A percentile compares a stretch with the other conserved stretches of the same genome.
Conservation (phyloP, 2,329 filamentous ascomycete genomes). For the Trichoderma breve region DNA sequence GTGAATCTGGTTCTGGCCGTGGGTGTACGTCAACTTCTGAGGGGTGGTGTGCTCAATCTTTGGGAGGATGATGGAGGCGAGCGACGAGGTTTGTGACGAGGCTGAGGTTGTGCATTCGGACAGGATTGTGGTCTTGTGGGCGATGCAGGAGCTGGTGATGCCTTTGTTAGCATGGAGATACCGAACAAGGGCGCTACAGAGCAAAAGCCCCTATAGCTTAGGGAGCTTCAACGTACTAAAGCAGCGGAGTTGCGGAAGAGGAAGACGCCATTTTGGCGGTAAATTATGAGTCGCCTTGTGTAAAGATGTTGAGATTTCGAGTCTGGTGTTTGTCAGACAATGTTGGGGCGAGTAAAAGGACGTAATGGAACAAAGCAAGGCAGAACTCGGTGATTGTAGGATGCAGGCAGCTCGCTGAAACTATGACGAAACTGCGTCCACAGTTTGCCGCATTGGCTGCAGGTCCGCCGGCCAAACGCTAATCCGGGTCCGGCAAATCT, state of each 20-base stretch:
- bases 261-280: slow-evolving; percentile 63
- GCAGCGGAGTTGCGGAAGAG: slow-evolving; percentile 65
- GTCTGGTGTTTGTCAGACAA: neutral
- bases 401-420: slow-evolving; percentile 1
- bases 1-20: slow-evolving; percentile 90
- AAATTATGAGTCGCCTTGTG: neutral
- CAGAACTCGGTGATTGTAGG: neutral
- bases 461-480: slow-evolving; percentile 10
- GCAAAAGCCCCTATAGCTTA: neutral
- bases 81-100: slow-evolving; percentile 76
- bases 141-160: slow-evolving; percentile 76
- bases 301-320: neutral
- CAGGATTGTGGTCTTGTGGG: slow-evolving; percentile 89
- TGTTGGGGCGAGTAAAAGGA: neutral
- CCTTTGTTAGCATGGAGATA: neutral
- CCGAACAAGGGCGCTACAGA: neutral
- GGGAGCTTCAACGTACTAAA: slow-evolving; percentile 55
- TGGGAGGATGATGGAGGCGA: slow-evolving; percentile 90
- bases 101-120: slow-evolving; percentile 87
- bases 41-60: slow-evolving; percentile 80
- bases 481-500: slow-evolving; percentile 12
- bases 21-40: slow-evolving; percentile 91
- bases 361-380: neutral
- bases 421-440: slow-evolving; percentile 20
- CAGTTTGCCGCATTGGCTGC: slow-evolving; percentile 11